Evolutionary conservation across 2,329 filamentous ascomycete genomes (phyloP).

Genomic region (Colletotrichum sp.): DNA sequence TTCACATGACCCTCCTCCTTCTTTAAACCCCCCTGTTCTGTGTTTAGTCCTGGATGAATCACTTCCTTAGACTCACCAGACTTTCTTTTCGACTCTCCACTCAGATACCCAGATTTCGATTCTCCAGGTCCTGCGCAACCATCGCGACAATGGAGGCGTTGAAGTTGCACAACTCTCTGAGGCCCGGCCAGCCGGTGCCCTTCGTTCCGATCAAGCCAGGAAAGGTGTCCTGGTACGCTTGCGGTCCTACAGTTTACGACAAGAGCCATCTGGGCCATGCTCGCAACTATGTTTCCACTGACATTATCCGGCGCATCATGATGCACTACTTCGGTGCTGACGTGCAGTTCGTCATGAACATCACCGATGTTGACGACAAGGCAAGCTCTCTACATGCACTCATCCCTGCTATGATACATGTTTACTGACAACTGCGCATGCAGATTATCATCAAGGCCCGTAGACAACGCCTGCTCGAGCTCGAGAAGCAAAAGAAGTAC

Average conservation of each 20-base stretch:
- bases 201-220: slow-evolving; percentile 76
- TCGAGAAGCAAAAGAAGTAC: slow-evolving; percentile 73
- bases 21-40: background rate
- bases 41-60: slow-evolving; percentile 33
- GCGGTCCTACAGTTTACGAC: slow-evolving; percentile 86
- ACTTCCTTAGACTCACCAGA: slow-evolving; percentile 29
- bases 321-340: slow-evolving; percentile 83
- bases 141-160: slow-evolving; percentile 58
- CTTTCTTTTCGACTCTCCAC: slow-evolving; percentile 31
- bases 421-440: background rate
- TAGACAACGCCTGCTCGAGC: slow-evolving; percentile 81
- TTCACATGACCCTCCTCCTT: background rate
- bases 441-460: slow-evolving; percentile 69
- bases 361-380: slow-evolving; percentile 84
- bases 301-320: slow-evolving; percentile 85
- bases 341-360: slow-evolving; percentile 91
- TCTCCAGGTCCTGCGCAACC: slow-evolving; percentile 38
- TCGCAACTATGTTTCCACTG: slow-evolving; percentile 88
- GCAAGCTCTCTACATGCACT: slow-evolving; percentile 35
- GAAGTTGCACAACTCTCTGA: slow-evolving; percentile 82
- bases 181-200: slow-evolving; percentile 71
- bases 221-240: slow-evolving; percentile 85
- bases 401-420: too few species aligned
- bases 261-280: slow-evolving; percentile 84
- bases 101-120: slow-evolving; percentile 26